These are phyloP conservation scores for Pseudonitzschia delicatissima DNA, from an alignment of 108 stramenopile species.

Conservation along the genomic window DNA sequence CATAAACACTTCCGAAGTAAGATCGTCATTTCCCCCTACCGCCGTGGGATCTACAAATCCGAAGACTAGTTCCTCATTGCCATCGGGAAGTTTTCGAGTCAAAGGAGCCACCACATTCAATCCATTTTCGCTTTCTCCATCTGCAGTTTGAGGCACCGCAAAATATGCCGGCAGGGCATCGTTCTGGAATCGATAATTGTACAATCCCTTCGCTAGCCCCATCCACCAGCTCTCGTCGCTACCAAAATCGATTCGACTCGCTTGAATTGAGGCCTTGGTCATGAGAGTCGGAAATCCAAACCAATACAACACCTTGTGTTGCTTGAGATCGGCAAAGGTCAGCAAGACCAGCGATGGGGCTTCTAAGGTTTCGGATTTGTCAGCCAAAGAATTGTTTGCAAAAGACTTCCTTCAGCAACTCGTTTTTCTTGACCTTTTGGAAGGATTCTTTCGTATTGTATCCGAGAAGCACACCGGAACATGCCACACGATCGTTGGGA, in stretches of 20 bases:
- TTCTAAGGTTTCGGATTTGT: not conserved
- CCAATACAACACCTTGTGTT: slow-evolving; percentile 82
- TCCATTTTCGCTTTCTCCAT: not conserved
- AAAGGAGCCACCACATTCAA: not conserved
- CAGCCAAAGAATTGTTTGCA: slow-evolving; percentile 28
- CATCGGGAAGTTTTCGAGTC: not conserved
- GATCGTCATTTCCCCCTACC: not conserved
- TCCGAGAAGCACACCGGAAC: slow-evolving; percentile 37
- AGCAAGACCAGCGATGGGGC: slow-evolving; percentile 44
- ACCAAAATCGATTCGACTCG: not conserved
- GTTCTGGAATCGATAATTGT: slow-evolving; percentile 6
- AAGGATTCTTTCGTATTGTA: slow-evolving; percentile 78
- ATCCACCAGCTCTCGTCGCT: not conserved
- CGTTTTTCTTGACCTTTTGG: slow-evolving; percentile 71
- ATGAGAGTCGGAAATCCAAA: slow-evolving; percentile 78
- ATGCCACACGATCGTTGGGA: slow-evolving; percentile 19
- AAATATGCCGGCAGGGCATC: slow-evolving; percentile 25
- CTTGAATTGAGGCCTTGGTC: slow-evolving; percentile 12
- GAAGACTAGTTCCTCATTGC: slow-evolving; percentile 32
- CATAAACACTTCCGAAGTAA: slow-evolving; percentile 1
- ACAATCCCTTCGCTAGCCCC: slow-evolving; percentile 11
- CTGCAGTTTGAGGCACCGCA: not conserved
- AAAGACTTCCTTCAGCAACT: slow-evolving; percentile 46
- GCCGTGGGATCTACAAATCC: slow-evolving; percentile 68
- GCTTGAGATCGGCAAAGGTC: slow-evolving; percentile 74